Evolutionary conservation across 768 basidiomycete species (phyloP).

Genomic region (Solioccasus polychromus): DNA sequence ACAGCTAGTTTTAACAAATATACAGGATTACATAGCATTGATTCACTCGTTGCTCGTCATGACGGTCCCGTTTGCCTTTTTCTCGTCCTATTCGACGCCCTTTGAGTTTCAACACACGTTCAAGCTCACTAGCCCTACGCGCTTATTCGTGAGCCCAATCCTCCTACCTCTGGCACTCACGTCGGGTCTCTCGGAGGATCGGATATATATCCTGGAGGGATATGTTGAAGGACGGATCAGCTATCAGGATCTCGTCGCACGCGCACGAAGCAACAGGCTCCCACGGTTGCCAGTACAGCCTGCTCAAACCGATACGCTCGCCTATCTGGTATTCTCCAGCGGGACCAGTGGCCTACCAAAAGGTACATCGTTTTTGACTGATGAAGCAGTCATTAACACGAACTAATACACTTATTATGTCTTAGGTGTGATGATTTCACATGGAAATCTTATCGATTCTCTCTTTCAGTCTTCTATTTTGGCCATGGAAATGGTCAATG

Average conservation of each 20-base stretch:
- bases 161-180: conserved; percentile 42
- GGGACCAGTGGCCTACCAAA: conserved; percentile 77
- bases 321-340: conserved; percentile 74
- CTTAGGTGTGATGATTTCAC: conserved; percentile 70
- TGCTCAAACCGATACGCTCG: conserved; percentile 52
- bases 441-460: conserved; percentile 56
- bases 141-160: conserved; percentile 50
- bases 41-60: conserved; percentile 47
- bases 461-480: conserved; percentile 38
- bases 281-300: conserved; percentile 42
- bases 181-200: conserved; percentile 36
- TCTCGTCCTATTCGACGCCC: conserved; percentile 53
- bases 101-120: conserved; percentile 54
- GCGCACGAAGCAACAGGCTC: conserved; percentile 35
- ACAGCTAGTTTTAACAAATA: background rate
- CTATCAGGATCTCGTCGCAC: conserved; percentile 44
- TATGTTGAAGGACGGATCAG: conserved; percentile 37
- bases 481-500: conserved; percentile 28
- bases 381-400: background rate
- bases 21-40: conserved; percentile 54
- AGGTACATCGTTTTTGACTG: conserved; percentile 39
- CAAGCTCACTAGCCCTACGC: conserved; percentile 45
- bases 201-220: conserved; percentile 51
- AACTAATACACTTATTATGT: conserved; percentile 3
- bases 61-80: conserved; percentile 50